Percentiles rank a stretch among this genome's conserved stretches.
Conservation (phyloP, 2,329 filamentous ascomycete species). For the Bimuria novae-zelandiae region DNA sequence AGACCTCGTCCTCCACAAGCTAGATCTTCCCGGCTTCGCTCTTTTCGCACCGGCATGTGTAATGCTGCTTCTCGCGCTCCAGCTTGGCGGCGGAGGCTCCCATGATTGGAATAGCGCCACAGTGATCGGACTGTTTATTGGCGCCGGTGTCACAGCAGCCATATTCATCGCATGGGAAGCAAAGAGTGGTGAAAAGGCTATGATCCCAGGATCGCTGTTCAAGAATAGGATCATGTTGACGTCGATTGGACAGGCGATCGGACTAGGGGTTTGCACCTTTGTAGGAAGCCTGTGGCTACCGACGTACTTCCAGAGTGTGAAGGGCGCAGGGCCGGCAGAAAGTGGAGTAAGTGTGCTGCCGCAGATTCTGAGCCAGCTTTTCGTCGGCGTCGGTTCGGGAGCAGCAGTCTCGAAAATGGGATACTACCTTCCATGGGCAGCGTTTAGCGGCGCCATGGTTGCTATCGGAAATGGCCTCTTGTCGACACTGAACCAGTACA, state of each 20-base stretch:
- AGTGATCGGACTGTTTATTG: constrained; percentile 42
- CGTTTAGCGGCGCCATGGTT: constrained; percentile 36
- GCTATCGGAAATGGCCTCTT: constrained; percentile 49
- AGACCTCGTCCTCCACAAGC: constrained; percentile 14
- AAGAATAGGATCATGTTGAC: constrained; percentile 32
- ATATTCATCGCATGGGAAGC: constrained; percentile 42
- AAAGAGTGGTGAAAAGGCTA: constrained; percentile 35
- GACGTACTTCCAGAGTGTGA: constrained; percentile 51
- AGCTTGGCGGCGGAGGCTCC: constrained; percentile 39
- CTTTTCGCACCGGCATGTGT: constrained; percentile 15
- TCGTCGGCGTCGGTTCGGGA: constrained; percentile 26
- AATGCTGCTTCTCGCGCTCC: constrained; percentile 15
- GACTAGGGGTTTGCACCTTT: constrained; percentile 17
- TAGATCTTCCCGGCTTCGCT: constrained; percentile 23
- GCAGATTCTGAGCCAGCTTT: constrained; percentile 34
- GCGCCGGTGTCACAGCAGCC: constrained; percentile 32
- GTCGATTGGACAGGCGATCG: constrained; percentile 12
- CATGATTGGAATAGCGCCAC: constrained; percentile 35
- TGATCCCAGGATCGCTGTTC: constrained; percentile 31
- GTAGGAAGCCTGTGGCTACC: constrained; percentile 28
- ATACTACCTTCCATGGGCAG: constrained; percentile 36
- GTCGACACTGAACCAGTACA: constrained; percentile 44
- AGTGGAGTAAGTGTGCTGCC: constrained; percentile 49
- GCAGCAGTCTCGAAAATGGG: constrained; percentile 26
- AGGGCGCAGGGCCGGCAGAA: constrained; percentile 40